phyloP scores from a whole-genome alignment of 129 eudicot genomes.

The Tagetes patula region DNA sequence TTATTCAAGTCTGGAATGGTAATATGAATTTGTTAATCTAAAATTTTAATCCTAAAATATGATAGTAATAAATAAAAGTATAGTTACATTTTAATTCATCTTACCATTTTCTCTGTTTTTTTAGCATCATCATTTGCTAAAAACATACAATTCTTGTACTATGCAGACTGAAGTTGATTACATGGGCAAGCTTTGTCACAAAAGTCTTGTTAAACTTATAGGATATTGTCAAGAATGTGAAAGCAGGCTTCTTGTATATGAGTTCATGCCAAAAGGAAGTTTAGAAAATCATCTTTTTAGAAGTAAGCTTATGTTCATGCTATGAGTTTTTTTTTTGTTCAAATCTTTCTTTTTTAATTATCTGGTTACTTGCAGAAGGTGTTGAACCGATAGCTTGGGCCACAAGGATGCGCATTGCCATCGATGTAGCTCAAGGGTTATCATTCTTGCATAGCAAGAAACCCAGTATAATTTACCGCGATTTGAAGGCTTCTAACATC shows the following conservation, averaged over 20 bases:
- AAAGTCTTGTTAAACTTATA: conserved; percentile 65
- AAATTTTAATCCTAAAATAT: no score
- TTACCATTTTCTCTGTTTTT: not conserved
- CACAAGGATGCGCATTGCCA: conserved; percentile 57
- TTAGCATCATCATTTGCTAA: not conserved
- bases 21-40: no score
- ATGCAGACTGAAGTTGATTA: conserved; percentile 72
- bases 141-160: not conserved
- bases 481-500: conserved; percentile 69
- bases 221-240: conserved; percentile 68
- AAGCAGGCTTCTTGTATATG: conserved; percentile 58
- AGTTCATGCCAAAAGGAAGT: conserved; percentile 70
- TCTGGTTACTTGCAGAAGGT: conserved; percentile 44
- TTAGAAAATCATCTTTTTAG: conserved; percentile 64
- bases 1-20: not conserved
- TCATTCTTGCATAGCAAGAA: conserved; percentile 62
- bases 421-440: conserved; percentile 69
- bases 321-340: not conserved
- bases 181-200: conserved; percentile 63
- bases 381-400: conserved; percentile 62
- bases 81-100: not conserved
- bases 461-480: conserved; percentile 66
- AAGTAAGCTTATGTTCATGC: conserved; percentile 41
- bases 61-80: not conserved
- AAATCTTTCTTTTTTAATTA: not conserved